A percentile compares a stretch with the other conserved stretches of the same genome.
Conservation (phyloP, 805 yeast genomes). For the Candida ficus region DNA sequence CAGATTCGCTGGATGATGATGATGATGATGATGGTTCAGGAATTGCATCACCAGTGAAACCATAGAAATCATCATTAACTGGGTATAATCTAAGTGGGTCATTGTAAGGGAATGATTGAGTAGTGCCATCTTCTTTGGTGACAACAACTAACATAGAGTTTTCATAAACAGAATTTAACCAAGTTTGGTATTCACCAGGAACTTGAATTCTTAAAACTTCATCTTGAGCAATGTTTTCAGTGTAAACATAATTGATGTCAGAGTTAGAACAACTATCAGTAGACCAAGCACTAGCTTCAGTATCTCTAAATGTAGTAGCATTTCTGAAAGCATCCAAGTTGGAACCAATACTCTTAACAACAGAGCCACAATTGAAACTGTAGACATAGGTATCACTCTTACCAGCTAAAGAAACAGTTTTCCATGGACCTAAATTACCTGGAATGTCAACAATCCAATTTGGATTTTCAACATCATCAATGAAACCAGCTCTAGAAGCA, state of each 20-base stretch:
- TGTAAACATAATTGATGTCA: not conserved
- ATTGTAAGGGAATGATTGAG: not conserved
- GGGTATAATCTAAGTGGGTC: not conserved
- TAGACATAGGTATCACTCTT: not conserved
- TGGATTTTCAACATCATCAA: slow-evolving; percentile 1
- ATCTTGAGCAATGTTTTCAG: not conserved
- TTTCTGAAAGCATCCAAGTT: slow-evolving; percentile 5
- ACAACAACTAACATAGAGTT: slow-evolving; percentile 1
- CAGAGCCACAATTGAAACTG: slow-evolving; percentile 2
- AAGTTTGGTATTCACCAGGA: not conserved
- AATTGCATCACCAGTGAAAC: not conserved
- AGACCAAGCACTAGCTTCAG: not conserved
- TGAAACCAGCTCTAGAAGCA: slow-evolving; percentile 3
- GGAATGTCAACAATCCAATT: slow-evolving; percentile 8
- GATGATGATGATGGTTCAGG: not conserved
- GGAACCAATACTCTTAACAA: slow-evolving; percentile 3
- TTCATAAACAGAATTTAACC: not conserved
- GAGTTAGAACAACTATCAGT: not conserved
- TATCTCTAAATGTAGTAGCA: slow-evolving; percentile 2
- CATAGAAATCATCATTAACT: not conserved
- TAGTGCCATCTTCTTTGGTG: not conserved
- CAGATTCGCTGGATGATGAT: not conserved
- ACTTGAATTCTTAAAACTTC: slow-evolving; percentile 2
- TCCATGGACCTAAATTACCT: slow-evolving; percentile 9
- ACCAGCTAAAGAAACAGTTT: not conserved